Evolutionary conservation across 2,329 filamentous ascomycete genomes (phyloP).

Genomic region (Capronia americana): DNA sequence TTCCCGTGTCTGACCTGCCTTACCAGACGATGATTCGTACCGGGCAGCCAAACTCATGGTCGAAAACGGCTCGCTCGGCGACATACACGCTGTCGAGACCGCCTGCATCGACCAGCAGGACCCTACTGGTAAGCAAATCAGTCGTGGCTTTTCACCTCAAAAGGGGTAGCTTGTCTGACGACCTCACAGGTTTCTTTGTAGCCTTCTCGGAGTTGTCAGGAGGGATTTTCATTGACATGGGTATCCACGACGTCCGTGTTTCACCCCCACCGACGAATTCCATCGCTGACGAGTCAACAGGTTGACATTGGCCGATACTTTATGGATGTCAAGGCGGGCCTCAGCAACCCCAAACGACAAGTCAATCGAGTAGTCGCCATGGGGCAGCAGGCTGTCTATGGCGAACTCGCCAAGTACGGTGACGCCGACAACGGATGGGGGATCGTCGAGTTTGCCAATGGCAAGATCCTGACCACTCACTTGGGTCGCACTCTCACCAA

Average conservation of each 20-base stretch:
- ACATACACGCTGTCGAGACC: conserved; percentile 32
- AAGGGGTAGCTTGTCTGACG: background rate
- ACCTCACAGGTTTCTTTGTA: conserved; percentile 42
- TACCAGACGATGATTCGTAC: conserved; percentile 39
- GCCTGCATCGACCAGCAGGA: conserved; percentile 23
- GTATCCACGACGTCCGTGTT: conserved; percentile 41
- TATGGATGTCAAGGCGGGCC: conserved; percentile 38
- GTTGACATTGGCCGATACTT: conserved; percentile 40
- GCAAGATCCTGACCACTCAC: conserved; percentile 47
- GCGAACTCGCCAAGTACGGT: conserved; percentile 41
- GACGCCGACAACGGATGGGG: conserved; percentile 43
- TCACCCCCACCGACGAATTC: too few relatives aligned
- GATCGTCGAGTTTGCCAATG: conserved; percentile 48
- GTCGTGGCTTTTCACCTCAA: background rate
- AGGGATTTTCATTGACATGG: conserved; percentile 46
- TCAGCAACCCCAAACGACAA: conserved; percentile 43
- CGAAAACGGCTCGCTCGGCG: conserved; percentile 37
- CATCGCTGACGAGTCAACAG: conserved; percentile 9
- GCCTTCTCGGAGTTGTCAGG: conserved; percentile 45
- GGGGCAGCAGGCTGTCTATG: conserved; percentile 43
- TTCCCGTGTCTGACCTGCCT: background rate
- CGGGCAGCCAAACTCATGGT: conserved; percentile 31
- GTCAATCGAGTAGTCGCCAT: conserved; percentile 43
- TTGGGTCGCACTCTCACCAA: conserved; percentile 48
- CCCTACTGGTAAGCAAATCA: conserved; percentile 22